Percentiles rank a stretch among this genome's conserved stretches.
These are phyloP conservation scores for Paraphoma chrysanthemicola DNA, from an alignment of 2,329 filamentous ascomycete genomes.

Conservation along the genomic window DNA sequence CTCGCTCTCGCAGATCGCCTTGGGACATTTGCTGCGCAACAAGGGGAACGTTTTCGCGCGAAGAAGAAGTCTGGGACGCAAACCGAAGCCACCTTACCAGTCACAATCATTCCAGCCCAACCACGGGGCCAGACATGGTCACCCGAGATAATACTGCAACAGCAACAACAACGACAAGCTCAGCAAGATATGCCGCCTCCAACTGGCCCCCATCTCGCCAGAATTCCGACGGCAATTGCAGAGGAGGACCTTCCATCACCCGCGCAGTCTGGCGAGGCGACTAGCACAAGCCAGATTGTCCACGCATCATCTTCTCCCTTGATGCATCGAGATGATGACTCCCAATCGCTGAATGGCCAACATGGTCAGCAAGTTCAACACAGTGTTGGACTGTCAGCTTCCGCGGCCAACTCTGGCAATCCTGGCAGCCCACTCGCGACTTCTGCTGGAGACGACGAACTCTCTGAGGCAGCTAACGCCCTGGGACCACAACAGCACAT, in stretches of 20 bases:
- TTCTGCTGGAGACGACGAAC: background rate
- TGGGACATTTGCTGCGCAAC: constrained; percentile 58
- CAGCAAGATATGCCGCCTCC: constrained; percentile 20
- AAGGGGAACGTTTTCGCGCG: constrained; percentile 53
- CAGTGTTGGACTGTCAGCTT: no score
- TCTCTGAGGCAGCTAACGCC: constrained; percentile 6
- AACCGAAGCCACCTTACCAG: constrained; percentile 56
- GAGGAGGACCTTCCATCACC: constrained; percentile 21
- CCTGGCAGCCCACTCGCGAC: constrained; percentile 23
- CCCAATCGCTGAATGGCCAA: background rate
- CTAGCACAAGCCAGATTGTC: constrained; percentile 15
- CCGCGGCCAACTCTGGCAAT: constrained; percentile 10
- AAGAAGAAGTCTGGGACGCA: constrained; percentile 43
- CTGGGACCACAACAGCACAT: constrained; percentile 12
- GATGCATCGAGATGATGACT: constrained; percentile 19
- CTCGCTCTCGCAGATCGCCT: constrained; percentile 55
- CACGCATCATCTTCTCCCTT: constrained; percentile 12
- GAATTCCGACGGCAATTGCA: constrained; percentile 25
- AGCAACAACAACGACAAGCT: constrained; percentile 28
- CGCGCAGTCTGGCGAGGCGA: constrained; percentile 11
- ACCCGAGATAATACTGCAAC: constrained; percentile 46
- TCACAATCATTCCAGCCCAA: constrained; percentile 68
- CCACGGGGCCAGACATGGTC: constrained; percentile 63
- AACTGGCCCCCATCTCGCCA: constrained; percentile 20
- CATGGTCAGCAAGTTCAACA: no score